These are phyloP conservation scores for Aspergillus oerlinghausenensis DNA, from an alignment of 2,329 filamentous ascomycete species.

Conservation along the genomic window DNA sequence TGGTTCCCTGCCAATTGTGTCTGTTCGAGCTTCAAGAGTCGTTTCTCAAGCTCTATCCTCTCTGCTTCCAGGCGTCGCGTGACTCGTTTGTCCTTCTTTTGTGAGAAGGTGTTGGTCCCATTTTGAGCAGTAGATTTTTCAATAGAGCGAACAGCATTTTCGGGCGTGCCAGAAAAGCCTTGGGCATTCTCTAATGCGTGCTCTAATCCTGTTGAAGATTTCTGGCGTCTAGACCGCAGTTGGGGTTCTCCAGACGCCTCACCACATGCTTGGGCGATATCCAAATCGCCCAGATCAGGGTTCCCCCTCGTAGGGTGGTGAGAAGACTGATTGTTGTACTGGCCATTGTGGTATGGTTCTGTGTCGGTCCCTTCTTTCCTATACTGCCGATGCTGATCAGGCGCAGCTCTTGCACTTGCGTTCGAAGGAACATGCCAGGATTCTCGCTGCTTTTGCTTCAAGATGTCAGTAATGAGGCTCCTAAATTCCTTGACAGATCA, in stretches of 20 bases:
- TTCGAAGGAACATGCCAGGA: not conserved
- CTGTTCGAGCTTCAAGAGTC: constrained; percentile 22
- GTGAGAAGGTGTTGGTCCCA: constrained; percentile 14
- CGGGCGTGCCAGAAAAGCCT: constrained; percentile 4
- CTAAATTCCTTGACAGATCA: not conserved
- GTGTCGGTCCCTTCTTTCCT: not conserved
- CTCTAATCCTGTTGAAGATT: not conserved
- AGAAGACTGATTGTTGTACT: not conserved
- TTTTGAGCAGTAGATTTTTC: constrained; percentile 16
- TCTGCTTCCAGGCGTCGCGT: constrained; percentile 31
- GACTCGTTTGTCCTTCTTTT: constrained; percentile 26
- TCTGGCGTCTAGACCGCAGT: not conserved
- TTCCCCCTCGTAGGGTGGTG: not conserved
- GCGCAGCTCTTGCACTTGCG: not conserved
- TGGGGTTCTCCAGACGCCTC: constrained; percentile 1
- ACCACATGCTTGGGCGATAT: not conserved
- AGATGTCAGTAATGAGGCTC: not conserved
- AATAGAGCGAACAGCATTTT: constrained; percentile 4
- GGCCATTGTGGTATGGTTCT: not conserved
- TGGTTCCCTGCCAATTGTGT: constrained; percentile 13
- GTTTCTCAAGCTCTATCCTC: constrained; percentile 24
- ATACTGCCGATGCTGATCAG: not conserved
- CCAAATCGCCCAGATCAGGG: not conserved
- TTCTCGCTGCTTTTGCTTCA: constrained; percentile 4
- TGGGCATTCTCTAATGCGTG: constrained; percentile 3